Evolutionary conservation across 345 rosid species (phyloP).

Genomic region (Acer negundo): DNA sequence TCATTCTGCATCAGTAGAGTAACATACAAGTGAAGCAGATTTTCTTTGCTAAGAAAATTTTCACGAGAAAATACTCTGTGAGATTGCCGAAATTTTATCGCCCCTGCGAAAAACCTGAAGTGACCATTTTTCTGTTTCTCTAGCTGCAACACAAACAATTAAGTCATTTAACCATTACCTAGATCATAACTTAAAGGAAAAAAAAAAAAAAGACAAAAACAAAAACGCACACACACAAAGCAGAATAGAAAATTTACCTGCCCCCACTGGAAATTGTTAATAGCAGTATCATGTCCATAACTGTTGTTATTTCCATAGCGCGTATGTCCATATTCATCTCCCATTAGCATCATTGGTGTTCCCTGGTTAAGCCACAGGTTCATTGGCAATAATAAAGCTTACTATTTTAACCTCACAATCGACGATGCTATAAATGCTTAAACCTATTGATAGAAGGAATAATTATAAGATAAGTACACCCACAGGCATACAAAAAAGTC

Average conservation of each 20-base stretch:
- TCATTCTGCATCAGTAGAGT: slow-evolving; percentile 49
- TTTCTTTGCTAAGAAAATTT: slow-evolving; percentile 67
- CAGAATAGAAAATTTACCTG: slow-evolving; percentile 41
- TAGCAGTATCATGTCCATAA: slow-evolving; percentile 82
- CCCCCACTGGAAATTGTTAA: slow-evolving; percentile 86
- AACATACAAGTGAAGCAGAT: slow-evolving; percentile 5
- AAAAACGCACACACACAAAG: background rate
- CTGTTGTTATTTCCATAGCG: slow-evolving; percentile 93
- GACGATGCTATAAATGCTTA: background rate
- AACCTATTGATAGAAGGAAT: background rate
- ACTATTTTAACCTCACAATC: slow-evolving; percentile 1
- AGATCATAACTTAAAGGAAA: background rate
- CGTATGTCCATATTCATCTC: slow-evolving; percentile 92
- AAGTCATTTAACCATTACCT: slow-evolving; percentile 12
- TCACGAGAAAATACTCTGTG: slow-evolving; percentile 53
- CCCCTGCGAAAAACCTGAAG: slow-evolving; percentile 85
- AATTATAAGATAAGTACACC: background rate
- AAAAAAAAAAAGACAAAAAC: background rate
- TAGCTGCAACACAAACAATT: slow-evolving; percentile 44
- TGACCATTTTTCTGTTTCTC: slow-evolving; percentile 50
- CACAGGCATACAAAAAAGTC: background rate
- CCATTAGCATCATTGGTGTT: slow-evolving; percentile 95
- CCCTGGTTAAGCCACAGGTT: slow-evolving; percentile 50
- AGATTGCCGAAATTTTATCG: slow-evolving; percentile 58
- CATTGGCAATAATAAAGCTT: background rate